Evolutionary conservation across 192 early-diverging fungal genomes (phyloP), one percentile per base, ranked within the genome.

Genomic region (Haplosporangium gracile): DNA sequence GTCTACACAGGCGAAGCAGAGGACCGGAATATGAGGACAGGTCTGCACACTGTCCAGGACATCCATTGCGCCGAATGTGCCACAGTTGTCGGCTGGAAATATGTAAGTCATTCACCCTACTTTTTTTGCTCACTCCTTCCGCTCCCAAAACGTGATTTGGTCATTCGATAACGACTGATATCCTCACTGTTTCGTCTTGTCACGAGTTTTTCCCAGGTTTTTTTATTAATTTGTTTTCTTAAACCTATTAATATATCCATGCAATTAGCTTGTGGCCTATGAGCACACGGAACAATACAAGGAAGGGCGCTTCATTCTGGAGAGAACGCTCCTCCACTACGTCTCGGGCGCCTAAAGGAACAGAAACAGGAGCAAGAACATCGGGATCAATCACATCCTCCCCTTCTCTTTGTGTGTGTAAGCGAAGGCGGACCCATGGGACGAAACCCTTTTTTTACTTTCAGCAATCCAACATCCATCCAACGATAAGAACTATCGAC

Each of bases 231-330:
- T 68, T 26, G 42, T 40, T 80, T 18, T 18, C 18, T 76, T 15
- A 29, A 60, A 39, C 38, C 36, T 36, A 60, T 73, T 68, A 57
- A 20, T 26, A 47, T 42, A 11, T 32, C 29, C 24, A 70, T 57
- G 6, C 24, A 65, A 65, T 32, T 45, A 84, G 82, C 77, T 83
- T 38, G 78, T 81, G 40, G 94, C 95, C 15, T 93, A 90, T 78
- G 95, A 94, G 76, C 88, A 89, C 24, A 72, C 77, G 5, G 91
- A 95, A 80, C 92, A 89, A 65, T 96, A 95, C 89, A 95, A 96
- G 83, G 94, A 95, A 77, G 95, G 95, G n/a, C 92, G 90, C 70
- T 95, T 91, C 86, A 94, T 95, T 75, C 79, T 95, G 63, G 95
- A 96, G 79, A 91, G 92, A 73, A 88, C 88, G 2, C 83, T 93